Conservation (phyloP, 768 basidiomycete species). For the Astraeus odoratus region DNA sequence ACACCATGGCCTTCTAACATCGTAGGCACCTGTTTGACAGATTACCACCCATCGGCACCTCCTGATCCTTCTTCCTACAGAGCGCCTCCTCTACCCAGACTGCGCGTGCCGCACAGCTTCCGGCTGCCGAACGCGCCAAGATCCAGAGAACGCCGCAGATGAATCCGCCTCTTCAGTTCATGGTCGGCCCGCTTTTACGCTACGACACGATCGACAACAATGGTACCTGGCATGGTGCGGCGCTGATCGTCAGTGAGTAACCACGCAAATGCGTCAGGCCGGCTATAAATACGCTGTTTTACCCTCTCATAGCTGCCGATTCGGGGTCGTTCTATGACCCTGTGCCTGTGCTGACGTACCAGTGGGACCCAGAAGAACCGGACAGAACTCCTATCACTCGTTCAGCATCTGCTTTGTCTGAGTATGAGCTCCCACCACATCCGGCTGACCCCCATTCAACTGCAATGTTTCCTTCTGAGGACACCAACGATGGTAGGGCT, state of each 20-base stretch:
- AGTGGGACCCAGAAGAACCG: conserved; percentile 60
- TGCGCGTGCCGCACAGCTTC: conserved; percentile 40
- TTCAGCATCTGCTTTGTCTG: conserved; percentile 20
- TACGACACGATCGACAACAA: conserved; percentile 82
- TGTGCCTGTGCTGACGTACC: conserved; percentile 58
- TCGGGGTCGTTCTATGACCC: conserved; percentile 74
- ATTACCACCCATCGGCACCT: not conserved
- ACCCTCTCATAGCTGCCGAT: conserved; percentile 53
- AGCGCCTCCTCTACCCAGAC: conserved; percentile 16
- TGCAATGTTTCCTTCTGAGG: conserved; percentile 23
- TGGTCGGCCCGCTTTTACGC: conserved; percentile 86
- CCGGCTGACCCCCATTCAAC: conserved; percentile 67
- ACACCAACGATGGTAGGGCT: conserved; percentile 3
- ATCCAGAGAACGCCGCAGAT: conserved; percentile 54
- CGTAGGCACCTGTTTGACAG: not conserved
- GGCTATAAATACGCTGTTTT: not conserved
- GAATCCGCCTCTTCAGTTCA: conserved; percentile 80
- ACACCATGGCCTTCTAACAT: conserved; percentile 42
- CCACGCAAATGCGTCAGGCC: not conserved
- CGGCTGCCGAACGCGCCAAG: conserved; percentile 60
- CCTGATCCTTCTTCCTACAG: not conserved
- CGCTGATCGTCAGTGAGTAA: conserved; percentile 77
- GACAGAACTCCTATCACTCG: conserved; percentile 8
- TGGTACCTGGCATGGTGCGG: conserved; percentile 83
- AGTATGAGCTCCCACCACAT: conserved; percentile 59